Percentiles rank a stretch among this genome's conserved stretches.
Evolutionary conservation across 2,329 filamentous ascomycete species (phyloP).

Genomic region (Pseudopyrenochaeta lycopersici): DNA sequence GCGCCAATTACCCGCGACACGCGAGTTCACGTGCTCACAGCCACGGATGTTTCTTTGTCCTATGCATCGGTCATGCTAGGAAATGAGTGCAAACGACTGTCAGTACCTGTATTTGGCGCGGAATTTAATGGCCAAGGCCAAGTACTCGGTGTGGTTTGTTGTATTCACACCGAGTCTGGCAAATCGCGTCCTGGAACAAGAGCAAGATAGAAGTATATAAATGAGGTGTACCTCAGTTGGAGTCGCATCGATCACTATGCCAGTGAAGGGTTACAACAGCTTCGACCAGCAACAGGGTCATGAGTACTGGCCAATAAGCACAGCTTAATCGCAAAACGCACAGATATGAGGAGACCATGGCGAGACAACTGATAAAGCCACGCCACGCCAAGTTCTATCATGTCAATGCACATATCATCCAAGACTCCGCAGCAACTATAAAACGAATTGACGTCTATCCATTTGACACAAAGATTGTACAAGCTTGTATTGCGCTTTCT

Average conservation of each 20-base stretch:
- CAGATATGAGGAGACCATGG: neutral
- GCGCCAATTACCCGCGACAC: slow-evolving; percentile 22
- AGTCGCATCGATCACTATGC: too few relatives aligned
- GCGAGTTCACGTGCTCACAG: slow-evolving; percentile 23
- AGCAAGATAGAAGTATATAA: too few relatives aligned
- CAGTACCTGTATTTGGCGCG: too few relatives aligned
- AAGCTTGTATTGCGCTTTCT: slow-evolving; percentile 2
- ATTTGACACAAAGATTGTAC: slow-evolving; percentile 16
- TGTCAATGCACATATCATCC: neutral
- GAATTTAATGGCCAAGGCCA: too few relatives aligned
- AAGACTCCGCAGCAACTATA: neutral
- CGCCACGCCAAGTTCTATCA: neutral
- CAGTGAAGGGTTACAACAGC: too few relatives aligned
- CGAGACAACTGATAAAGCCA: neutral
- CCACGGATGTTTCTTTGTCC: slow-evolving; percentile 4
- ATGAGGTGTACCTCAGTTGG: too few relatives aligned
- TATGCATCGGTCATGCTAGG: neutral
- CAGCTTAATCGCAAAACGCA: too few relatives aligned
- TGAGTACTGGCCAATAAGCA: too few relatives aligned
- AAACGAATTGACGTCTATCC: slow-evolving; percentile 8
- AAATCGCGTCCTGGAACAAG: too few relatives aligned
- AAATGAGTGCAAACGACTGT: neutral
- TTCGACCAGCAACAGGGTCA: neutral
- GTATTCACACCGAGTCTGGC: too few relatives aligned
- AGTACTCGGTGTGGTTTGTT: too few relatives aligned